Evolutionary conservation across 805 yeast species (phyloP), one percentile per base, ranked within the genome.

Genomic region (Alloascoidea hylecoeti): DNA sequence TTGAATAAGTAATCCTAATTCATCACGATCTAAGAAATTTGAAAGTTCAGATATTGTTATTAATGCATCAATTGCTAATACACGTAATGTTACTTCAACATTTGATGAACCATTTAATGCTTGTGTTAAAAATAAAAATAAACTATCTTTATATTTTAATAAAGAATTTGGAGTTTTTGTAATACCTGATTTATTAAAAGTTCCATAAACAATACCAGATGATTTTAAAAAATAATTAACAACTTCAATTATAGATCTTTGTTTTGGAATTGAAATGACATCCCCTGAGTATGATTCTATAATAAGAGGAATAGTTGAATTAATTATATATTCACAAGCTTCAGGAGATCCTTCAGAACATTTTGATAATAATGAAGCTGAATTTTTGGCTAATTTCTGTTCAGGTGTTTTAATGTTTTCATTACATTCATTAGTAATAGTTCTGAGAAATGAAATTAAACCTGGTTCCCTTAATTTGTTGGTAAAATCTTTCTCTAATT

Each of bases 71-170:
- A 81, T 60, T 1, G 92, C 71, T 33, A 78, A 58, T 17, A 79
- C 66, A 48, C 85, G 67, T 40, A 85, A 62, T 1, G 86, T 72
- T 6, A 75, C 76, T 48, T 83, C 95, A 18, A 72, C 58, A 23
- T 65, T 67, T 0, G 94, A 74, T 0, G 82, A 67, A 0, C 79
- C 68, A 51, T 78, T 70, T 36, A 88, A 61, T 3, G 83, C 66
- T 49, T 72, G 77, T n/a, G 86, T 75, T 45, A 84, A 53, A 34
- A 78, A 60, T 39, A 76, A 71, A 18, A 86, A 56, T 13, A 88
- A 60, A 32, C 75, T 75, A 48, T 86, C 95, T 43, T 80, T 76
- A 52, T 59, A 70, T 4, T 52, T 46, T 13, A 55, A 46, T 38
- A 82, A 52, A 5, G 63, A 55, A 42, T 66, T 68, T 4, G 46